phyloP scores from a whole-genome alignment of 1,284 basidiomycete species.

The Leccinum pallidistipes region DNA sequence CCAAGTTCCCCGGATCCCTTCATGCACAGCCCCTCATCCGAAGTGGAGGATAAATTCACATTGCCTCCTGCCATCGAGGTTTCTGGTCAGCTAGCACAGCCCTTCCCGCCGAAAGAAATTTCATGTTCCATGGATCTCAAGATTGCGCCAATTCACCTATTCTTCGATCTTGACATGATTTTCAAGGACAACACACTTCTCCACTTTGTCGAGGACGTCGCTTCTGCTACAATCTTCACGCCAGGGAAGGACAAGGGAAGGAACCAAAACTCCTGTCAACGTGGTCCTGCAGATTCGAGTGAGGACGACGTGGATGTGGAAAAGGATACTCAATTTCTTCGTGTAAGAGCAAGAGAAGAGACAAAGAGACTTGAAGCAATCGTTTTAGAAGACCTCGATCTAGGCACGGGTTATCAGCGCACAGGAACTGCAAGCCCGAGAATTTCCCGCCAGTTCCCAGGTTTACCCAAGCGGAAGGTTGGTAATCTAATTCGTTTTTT shows the following conservation, averaged over 20 bases:
- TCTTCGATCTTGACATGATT: conserved; percentile 63
- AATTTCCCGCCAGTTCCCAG: conserved; percentile 4
- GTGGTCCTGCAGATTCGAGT: conserved; percentile 3
- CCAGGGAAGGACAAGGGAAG: conserved; percentile 5
- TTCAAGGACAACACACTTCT: conserved; percentile 37
- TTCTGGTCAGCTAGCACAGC: conserved; percentile 7
- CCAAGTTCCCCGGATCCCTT: conserved; percentile 28
- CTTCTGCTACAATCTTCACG: conserved; percentile 20
- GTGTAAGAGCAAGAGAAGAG: conserved; percentile 35
- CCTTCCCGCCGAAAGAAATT: conserved; percentile 2
- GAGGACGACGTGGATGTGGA: conserved; percentile 18
- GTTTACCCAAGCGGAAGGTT: conserved; percentile 25
- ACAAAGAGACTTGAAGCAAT: conserved; percentile 47
- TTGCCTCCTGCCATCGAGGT: conserved; percentile 22
- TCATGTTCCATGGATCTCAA: conserved; percentile 36
- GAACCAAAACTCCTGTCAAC: neutral
- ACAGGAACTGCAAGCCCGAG: conserved; percentile 13
- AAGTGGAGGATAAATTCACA: conserved; percentile 17
- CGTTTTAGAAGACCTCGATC: conserved; percentile 55
- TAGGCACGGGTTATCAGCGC: conserved; percentile 48
- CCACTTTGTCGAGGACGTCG: conserved; percentile 31
- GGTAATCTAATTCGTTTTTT: conserved; percentile 2
- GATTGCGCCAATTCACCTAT: conserved; percentile 67
- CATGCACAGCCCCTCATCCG: conserved; percentile 19
- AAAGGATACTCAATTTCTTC: conserved; percentile 21